phyloP scores from a whole-genome alignment of 1,139 yeast genomes.

The Petasospora rhodanensis region DNA sequence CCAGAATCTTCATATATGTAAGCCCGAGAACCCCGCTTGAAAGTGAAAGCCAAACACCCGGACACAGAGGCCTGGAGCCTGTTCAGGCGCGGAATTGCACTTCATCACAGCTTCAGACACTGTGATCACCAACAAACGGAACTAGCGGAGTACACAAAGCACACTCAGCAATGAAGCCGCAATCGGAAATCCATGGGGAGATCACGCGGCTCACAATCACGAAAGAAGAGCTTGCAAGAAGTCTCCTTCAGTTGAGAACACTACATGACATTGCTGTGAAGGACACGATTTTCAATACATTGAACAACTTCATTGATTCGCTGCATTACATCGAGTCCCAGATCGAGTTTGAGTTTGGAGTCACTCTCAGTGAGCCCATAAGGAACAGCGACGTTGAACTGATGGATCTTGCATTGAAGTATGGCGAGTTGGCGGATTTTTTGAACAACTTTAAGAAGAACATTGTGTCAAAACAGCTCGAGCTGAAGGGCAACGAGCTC shows the following conservation, averaged over 20 bases:
- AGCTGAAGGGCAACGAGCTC: slow-evolving; percentile 5
- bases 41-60: too few species aligned
- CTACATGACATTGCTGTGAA: slow-evolving; percentile 15
- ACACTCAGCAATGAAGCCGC: neutral
- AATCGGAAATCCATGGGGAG: slow-evolving; percentile 3
- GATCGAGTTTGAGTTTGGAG: slow-evolving; percentile 18
- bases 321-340: slow-evolving; percentile 13
- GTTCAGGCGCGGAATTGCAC: too few species aligned
- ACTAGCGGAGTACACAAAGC: too few species aligned
- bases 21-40: too few species aligned
- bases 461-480: slow-evolving; percentile 16
- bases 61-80: too few species aligned
- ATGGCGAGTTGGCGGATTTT: slow-evolving; percentile 15
- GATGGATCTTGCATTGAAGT: slow-evolving; percentile 4
- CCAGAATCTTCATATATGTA: too few species aligned
- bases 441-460: slow-evolving; percentile 12
- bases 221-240: slow-evolving; percentile 12
- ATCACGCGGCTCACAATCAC: slow-evolving; percentile 3
- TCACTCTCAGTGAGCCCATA: slow-evolving; percentile 7
- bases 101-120: too few species aligned
- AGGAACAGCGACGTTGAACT: neutral
- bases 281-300: slow-evolving; percentile 12
- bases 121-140: too few species aligned
- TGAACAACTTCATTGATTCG: slow-evolving; percentile 16
- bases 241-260: slow-evolving; percentile 9